A percentile compares a stretch with the other conserved stretches of the same genome.
Evolutionary conservation across 2,329 filamentous ascomycete species (phyloP).

Genomic region (Colletotrichum sp.): DNA sequence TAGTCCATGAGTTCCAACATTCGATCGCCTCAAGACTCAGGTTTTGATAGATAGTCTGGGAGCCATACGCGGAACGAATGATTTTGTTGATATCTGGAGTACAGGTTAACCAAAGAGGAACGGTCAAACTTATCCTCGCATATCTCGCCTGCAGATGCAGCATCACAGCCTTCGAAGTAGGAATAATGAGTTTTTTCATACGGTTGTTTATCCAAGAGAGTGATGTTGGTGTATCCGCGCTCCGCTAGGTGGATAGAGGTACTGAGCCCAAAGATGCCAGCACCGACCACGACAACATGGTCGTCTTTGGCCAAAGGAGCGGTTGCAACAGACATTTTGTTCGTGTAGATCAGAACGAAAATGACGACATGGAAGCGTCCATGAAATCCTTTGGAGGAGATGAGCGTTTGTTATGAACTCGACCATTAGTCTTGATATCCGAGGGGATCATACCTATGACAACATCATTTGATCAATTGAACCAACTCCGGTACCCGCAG

Average conservation of each 20-base stretch:
- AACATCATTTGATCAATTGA: background rate
- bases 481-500: rapidly evolving
- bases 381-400: rapidly evolving
- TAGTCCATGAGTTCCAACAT: constrained; percentile 50
- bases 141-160: constrained; percentile 42
- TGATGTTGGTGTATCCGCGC: constrained; percentile 51
- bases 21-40: constrained; percentile 45
- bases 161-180: constrained; percentile 43
- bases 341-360: background rate
- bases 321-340: background rate
- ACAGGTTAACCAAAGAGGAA: background rate
- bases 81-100: background rate
- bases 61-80: constrained; percentile 21
- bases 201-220: constrained; percentile 52
- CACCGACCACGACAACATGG: background rate
- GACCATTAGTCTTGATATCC: background rate
- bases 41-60: constrained; percentile 48
- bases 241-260: background rate
- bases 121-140: background rate
- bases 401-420: background rate
- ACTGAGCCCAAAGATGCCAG: background rate
- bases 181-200: constrained; percentile 43
- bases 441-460: background rate
- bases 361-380: background rate
- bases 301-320: background rate